Evolutionary conservation across 148 eudicot species (phyloP).

Genomic region (Diospyros lotus): DNA sequence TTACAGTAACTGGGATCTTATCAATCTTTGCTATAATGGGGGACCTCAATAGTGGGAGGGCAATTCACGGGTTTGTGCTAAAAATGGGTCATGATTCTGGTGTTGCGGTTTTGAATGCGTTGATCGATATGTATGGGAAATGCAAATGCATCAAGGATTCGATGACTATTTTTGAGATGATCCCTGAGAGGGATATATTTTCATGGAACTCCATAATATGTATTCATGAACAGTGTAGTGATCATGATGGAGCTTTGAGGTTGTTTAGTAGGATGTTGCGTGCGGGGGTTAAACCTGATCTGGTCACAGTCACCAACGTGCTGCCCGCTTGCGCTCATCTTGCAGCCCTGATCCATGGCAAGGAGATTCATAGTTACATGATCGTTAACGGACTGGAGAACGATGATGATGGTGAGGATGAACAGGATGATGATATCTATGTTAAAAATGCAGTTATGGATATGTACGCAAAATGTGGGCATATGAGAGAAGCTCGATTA

Average conservation of each 20-base stretch:
- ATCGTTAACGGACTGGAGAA: conserved; percentile 39
- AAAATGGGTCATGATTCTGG: conserved; percentile 43
- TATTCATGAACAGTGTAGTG: conserved; percentile 52
- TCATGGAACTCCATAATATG: conserved; percentile 62
- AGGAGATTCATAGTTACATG: conserved; percentile 60
- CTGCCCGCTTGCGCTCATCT: conserved; percentile 68
- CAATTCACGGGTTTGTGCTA: conserved; percentile 47
- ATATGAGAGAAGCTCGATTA: conserved; percentile 48
- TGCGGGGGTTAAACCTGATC: conserved; percentile 47
- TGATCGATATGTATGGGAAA: conserved; percentile 80
- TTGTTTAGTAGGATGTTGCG: conserved; percentile 43
- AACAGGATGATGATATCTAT: conserved; percentile 19
- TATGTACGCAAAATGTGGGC: conserved; percentile 67
- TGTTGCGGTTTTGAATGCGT: conserved; percentile 47
- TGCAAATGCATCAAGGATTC: conserved; percentile 37
- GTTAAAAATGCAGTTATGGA: conserved; percentile 56
- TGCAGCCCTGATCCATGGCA: conserved; percentile 51
- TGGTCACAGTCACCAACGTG: conserved; percentile 57
- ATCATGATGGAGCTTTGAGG: conserved; percentile 45
- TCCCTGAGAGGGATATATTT: conserved; percentile 55
- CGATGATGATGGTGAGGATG: conserved; percentile 6
- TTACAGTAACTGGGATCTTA: conserved; percentile 53
- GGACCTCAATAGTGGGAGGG: conserved; percentile 42
- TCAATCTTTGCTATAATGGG: conserved; percentile 47
- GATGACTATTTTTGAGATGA: conserved; percentile 31